A percentile compares a stretch with the other conserved stretches of the same genome.
Evolutionary conservation across 176 grass and related monocot genomes (phyloP).

Genomic region (Typha latifolia): DNA sequence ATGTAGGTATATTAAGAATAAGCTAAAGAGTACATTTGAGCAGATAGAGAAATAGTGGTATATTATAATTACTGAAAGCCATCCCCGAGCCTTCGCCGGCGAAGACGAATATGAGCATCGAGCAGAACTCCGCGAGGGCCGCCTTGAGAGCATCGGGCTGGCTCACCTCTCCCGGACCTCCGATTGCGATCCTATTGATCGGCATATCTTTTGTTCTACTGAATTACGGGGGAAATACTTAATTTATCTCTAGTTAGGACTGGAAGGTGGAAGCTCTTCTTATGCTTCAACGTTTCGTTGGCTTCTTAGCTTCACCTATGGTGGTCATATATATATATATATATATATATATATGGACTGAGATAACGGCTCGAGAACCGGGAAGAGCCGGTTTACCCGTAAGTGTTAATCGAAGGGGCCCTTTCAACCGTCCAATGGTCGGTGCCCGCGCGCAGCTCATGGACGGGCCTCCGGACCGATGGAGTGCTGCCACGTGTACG

Average conservation of each 20-base stretch:
- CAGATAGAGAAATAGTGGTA: not conserved
- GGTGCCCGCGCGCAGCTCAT: not conserved
- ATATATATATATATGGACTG: not conserved
- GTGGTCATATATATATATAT: constrained; percentile 1
- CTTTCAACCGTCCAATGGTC: not conserved
- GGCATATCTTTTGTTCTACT: constrained; percentile 25
- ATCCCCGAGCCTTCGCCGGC: constrained; percentile 63
- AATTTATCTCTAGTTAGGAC: not conserved
- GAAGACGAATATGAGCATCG: constrained; percentile 88
- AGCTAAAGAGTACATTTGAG: too few relatives aligned
- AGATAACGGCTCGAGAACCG: constrained; percentile 1
- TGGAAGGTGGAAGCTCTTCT: not conserved
- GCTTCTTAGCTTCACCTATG: not conserved
- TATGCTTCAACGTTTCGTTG: not conserved
- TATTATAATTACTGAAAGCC: constrained; percentile 42
- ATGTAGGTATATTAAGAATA: not conserved
- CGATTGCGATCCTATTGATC: constrained; percentile 53
- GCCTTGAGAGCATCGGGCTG: constrained; percentile 42
- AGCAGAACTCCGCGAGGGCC: constrained; percentile 72
- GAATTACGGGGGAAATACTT: not conserved
- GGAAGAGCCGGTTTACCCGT: constrained; percentile 4
- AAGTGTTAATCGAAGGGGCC: not conserved
- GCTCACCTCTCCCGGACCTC: constrained; percentile 38
- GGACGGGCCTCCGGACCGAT: constrained; percentile 25
- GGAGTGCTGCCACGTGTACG: constrained; percentile 13